Evolutionary conservation across 129 eudicot genomes (phyloP).

Genomic region (Flaveria bidentis): DNA sequence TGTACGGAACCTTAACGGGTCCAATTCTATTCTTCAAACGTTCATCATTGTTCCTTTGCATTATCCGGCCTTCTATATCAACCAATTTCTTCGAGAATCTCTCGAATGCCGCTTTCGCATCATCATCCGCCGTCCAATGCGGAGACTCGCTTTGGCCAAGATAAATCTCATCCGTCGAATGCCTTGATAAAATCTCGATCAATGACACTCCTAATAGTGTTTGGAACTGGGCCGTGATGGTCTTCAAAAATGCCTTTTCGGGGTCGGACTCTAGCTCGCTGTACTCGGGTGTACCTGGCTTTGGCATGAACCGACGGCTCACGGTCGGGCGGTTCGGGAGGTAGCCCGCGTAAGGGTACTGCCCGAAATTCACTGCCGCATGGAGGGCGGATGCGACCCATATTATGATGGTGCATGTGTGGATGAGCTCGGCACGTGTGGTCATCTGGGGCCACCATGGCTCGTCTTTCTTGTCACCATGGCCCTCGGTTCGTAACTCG

Average conservation of each 20-base stretch:
- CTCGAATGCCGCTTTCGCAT: constrained; percentile 39
- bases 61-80: constrained; percentile 45
- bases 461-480: constrained; percentile 61
- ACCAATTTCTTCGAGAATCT: constrained; percentile 37
- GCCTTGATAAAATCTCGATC: constrained; percentile 54
- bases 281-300: constrained; percentile 38
- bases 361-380: constrained; percentile 47
- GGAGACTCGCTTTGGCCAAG: constrained; percentile 54
- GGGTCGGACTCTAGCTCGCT: constrained; percentile 45
- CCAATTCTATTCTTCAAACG: constrained; percentile 49
- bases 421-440: constrained; percentile 37
- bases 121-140: constrained; percentile 50
- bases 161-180: constrained; percentile 58
- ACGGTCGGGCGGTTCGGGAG: constrained; percentile 61
- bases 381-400: constrained; percentile 68
- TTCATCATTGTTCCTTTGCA: constrained; percentile 34
- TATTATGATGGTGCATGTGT: constrained; percentile 52
- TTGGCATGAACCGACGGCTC: constrained; percentile 64
- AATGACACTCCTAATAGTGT: constrained; percentile 53
- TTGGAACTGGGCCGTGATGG: constrained; percentile 58
- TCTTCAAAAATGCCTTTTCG: constrained; percentile 49
- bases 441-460: constrained; percentile 60
- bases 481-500: constrained; percentile 49
- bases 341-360: constrained; percentile 60
- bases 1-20: constrained; percentile 44